Percentiles rank a stretch among this genome's conserved stretches.
Conservation (phyloP, 495 filamentous ascomycete genomes). For the Neurospora pannonica region DNA sequence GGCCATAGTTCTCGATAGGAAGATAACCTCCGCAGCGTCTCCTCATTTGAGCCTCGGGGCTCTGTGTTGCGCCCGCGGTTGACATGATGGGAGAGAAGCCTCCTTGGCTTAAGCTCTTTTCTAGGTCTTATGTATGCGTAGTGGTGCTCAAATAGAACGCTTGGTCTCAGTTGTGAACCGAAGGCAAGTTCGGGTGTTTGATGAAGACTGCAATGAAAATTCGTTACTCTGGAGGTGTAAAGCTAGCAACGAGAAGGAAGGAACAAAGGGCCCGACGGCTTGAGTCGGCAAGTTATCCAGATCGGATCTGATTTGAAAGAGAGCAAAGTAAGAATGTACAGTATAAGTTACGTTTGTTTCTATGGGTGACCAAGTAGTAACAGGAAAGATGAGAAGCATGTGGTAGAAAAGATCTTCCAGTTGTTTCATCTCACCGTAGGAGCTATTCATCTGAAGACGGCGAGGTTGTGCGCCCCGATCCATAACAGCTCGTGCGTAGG, state of each 20-base stretch:
- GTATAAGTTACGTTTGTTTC: background rate
- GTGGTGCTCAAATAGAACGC: background rate
- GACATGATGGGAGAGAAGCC: conserved; percentile 6
- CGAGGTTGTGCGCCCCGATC: background rate
- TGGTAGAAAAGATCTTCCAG: background rate
- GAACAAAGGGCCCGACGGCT: background rate
- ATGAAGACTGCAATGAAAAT: background rate
- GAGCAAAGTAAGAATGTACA: background rate
- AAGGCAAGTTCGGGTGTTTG: background rate
- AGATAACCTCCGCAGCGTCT: conserved; percentile 36
- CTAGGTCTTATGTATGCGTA: background rate
- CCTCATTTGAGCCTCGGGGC: conserved; percentile 17
- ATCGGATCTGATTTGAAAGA: background rate
- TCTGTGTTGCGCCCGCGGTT: conserved; percentile 9
- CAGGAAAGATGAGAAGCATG: background rate
- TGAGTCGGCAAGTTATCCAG: background rate
- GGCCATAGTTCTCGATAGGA: conserved; percentile 65
- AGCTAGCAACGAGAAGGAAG: background rate
- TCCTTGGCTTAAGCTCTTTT: background rate
- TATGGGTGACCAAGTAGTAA: background rate
- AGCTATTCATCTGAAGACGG: background rate
- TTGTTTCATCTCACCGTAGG: background rate
- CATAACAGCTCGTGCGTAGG: background rate
- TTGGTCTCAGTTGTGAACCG: background rate
- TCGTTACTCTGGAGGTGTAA: background rate